A percentile compares a stretch with the other conserved stretches of the same genome.
These are phyloP conservation scores for Pleurotus tuber-regium DNA, from an alignment of 768 basidiomycete species.

Conservation along the genomic window DNA sequence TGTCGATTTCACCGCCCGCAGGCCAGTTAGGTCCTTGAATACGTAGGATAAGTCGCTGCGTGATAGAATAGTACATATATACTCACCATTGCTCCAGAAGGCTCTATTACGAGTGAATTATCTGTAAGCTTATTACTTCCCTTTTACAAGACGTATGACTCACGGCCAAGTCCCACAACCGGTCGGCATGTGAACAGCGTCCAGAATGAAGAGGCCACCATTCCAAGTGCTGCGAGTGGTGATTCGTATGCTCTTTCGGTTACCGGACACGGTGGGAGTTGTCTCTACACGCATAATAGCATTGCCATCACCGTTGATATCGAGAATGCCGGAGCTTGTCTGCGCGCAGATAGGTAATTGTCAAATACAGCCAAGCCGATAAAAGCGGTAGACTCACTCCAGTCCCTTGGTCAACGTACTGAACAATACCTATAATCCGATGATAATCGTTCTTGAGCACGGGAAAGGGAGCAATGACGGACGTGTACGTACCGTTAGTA, in stretches of 20 bases:
- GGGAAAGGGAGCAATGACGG: background rate
- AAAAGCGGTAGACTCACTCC: slow-evolving; percentile 44
- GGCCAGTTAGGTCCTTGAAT: slow-evolving; percentile 60
- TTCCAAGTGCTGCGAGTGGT: slow-evolving; percentile 58
- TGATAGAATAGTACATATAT: slow-evolving; percentile 72
- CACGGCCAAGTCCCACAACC: slow-evolving; percentile 88
- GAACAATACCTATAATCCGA: slow-evolving; percentile 38
- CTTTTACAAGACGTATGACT: too few species aligned
- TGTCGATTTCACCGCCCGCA: slow-evolving; percentile 73
- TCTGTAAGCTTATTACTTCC: background rate
- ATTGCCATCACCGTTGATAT: slow-evolving; percentile 68
- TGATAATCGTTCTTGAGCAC: background rate
- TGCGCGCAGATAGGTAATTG: too few species aligned
- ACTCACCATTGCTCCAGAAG: slow-evolving; percentile 46
- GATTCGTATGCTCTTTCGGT: slow-evolving; percentile 78
- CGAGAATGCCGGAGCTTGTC: slow-evolving; percentile 57
- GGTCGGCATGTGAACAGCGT: slow-evolving; percentile 85
- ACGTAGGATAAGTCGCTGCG: slow-evolving; percentile 45
- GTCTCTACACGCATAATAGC: slow-evolving; percentile 90
- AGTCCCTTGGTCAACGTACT: slow-evolving; percentile 60
- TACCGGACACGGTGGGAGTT: slow-evolving; percentile 64
- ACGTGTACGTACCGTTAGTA: slow-evolving; percentile 53
- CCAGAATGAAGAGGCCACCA: slow-evolving; percentile 74
- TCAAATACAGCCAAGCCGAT: slow-evolving; percentile 8
- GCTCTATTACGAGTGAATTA: slow-evolving; percentile 27